These are phyloP conservation scores for Candolleomyces eurysporus DNA, from an alignment of 768 basidiomycete genomes.

Conservation along the genomic window DNA sequence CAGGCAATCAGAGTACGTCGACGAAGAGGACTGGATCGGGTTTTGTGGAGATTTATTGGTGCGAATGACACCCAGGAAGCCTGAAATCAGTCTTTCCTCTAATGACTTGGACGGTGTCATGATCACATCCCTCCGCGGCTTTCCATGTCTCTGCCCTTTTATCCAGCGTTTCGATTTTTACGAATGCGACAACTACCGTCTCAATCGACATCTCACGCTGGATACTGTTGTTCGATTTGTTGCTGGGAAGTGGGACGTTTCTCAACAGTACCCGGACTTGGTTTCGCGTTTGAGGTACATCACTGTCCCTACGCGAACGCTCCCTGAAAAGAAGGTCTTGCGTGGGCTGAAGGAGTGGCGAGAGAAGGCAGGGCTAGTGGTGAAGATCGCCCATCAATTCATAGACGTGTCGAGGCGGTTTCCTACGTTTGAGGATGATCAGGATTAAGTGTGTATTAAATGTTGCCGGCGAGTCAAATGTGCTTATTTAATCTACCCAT, in stretches of 20 bases:
- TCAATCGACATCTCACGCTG: background rate
- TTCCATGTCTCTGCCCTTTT: background rate
- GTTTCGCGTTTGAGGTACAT: background rate
- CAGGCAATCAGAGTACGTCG: background rate
- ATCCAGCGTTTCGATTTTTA: background rate
- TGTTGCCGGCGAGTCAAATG: no score
- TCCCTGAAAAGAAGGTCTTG: background rate
- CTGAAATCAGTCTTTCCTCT: background rate
- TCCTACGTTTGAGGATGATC: no score
- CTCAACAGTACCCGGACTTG: background rate
- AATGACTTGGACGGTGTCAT: background rate
- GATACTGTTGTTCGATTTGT: background rate
- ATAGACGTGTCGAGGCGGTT: no score
- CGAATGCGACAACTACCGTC: background rate
- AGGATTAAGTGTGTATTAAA: no score
- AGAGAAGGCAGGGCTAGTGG: background rate
- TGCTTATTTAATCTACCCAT: no score
- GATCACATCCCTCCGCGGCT: background rate
- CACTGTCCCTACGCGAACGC: background rate
- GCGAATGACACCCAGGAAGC: background rate
- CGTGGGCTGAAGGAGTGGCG: background rate
- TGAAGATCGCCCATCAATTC: background rate
- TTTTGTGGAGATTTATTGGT: background rate
- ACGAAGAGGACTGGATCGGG: background rate
- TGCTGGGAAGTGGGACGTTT: background rate